phyloP scores from a whole-genome alignment of 345 rosid species.

The Sisymbrium altissimum region DNA sequence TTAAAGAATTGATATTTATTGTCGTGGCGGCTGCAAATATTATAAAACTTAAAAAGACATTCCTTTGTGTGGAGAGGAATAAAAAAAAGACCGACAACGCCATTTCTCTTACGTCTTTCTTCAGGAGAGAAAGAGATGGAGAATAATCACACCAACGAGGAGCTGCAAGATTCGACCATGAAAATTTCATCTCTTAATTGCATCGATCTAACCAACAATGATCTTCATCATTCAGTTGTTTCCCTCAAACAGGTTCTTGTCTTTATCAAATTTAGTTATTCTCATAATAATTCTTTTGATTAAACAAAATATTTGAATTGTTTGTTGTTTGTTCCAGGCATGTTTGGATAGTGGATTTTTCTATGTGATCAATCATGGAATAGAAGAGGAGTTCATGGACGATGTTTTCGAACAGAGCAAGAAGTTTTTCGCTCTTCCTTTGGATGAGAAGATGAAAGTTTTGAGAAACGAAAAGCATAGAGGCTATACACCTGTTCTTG shows the following conservation, averaged over 20 bases:
- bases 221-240: conserved; percentile 24
- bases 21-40: no score
- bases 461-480: not conserved
- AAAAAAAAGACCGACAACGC: no score
- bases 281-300: no score
- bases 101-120: no score
- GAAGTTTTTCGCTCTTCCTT: conserved; percentile 8
- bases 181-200: conserved; percentile 33
- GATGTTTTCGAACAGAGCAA: conserved; percentile 14
- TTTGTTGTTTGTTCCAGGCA: not conserved
- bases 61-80: no score
- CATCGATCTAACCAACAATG: conserved; percentile 29
- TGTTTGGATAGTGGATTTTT: conserved; percentile 9
- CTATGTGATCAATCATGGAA: conserved; percentile 8
- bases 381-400: not conserved
- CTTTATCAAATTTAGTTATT: not conserved
- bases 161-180: conserved; percentile 4
- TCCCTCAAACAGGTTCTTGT: conserved; percentile 32
- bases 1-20: no score
- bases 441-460: conserved; percentile 4
- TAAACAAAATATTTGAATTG: no score
- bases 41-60: no score
- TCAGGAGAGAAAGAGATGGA: conserved; percentile 7
- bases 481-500: conserved; percentile 10
- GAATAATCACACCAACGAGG: conserved; percentile 8